Evolutionary conservation across 306 rosid genomes (phyloP), one percentile per base, ranked within the genome.

Genomic region (Lupinus albus): DNA sequence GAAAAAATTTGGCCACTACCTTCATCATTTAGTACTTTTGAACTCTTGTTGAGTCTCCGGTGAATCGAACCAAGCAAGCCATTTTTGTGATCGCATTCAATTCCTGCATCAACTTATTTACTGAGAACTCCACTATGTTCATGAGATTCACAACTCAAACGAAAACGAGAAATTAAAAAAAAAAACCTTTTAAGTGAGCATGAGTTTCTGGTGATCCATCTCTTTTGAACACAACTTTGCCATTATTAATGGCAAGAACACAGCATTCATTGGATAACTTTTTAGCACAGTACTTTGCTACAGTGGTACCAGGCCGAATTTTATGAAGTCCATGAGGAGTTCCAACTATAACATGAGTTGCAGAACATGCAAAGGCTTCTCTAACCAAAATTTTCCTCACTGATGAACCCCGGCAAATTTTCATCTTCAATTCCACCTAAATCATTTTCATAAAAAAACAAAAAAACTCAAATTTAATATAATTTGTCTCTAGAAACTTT

Each of bases 211-310:
- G 79, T 16, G 80, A 81, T 11, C 83, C 85, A 10, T 87, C 91
- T 42, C 47, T 42, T 76, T 79, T 72, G 67, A 88, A 94, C 51
- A 84, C 85, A 61, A 90, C 76, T 80, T 88, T 94, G 49, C 99
- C 96, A 68, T 90, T 93, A 77, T 84, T 68, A 42, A 93, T 85
- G 70, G 97, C 92, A 16, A 90, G 84, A 41, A 93, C 84, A 55
- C 86, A 89, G 51, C 86, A 85, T 10, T 82, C 78, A 79, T 82
- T 80, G 38, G 88, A 44, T 10, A 90, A 75, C 53, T 86, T 93
- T 77, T 83, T 85, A 35, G 97, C 96, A 73, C 99, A 93, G 77
- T 90, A 85, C 83, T 93, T 90, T 53, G 99, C 99, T n/a, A 93
- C 83, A 5, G 91, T 63, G 55, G 90, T 79, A 36, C 85, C 76